phyloP scores from a whole-genome alignment of 2,329 filamentous ascomycete genomes.

The Diatrype stigma region DNA sequence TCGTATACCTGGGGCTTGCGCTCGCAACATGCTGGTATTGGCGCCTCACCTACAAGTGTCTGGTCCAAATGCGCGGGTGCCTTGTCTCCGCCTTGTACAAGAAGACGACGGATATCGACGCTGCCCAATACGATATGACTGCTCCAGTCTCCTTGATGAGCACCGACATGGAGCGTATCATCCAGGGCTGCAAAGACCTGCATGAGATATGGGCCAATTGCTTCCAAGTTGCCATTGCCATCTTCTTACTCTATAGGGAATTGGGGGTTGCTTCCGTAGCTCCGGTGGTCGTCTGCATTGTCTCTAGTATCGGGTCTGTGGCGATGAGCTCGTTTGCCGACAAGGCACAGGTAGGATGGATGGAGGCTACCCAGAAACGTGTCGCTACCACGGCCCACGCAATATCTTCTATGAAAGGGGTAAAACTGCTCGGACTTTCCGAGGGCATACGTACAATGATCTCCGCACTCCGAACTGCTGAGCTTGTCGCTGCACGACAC shows the following conservation, averaged over 20 bases:
- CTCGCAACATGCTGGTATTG: too few species aligned
- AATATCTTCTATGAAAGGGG: slow-evolving; percentile 37
- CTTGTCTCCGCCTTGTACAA: too few species aligned
- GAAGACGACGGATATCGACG: too few species aligned
- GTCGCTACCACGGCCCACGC: slow-evolving; percentile 26
- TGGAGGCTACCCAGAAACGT: slow-evolving; percentile 30
- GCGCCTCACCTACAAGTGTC: too few species aligned
- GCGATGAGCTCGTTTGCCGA: slow-evolving; percentile 21
- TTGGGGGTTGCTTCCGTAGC: slow-evolving; percentile 44
- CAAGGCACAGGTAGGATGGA: slow-evolving; percentile 30
- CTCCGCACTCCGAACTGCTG: slow-evolving; percentile 29
- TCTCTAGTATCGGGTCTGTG: slow-evolving; percentile 12
- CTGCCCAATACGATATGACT: neutral
- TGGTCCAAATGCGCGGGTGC: too few species aligned
- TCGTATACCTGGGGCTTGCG: too few species aligned
- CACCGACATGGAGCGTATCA: slow-evolving; percentile 41
- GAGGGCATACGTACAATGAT: slow-evolving; percentile 24
- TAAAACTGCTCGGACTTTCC: slow-evolving; percentile 36
- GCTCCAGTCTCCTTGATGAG: slow-evolving; percentile 5
- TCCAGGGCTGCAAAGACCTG: slow-evolving; percentile 26
- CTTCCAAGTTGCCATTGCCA: slow-evolving; percentile 39
- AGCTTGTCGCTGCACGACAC: slow-evolving; percentile 30
- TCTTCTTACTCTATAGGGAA: slow-evolving; percentile 42
- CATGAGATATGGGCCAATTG: slow-evolving; percentile 39
- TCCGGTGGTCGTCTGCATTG: slow-evolving; percentile 40